These are phyloP conservation scores for Taphrina betulina DNA, from an alignment of 1,139 yeast species.

Conservation along the genomic window DNA sequence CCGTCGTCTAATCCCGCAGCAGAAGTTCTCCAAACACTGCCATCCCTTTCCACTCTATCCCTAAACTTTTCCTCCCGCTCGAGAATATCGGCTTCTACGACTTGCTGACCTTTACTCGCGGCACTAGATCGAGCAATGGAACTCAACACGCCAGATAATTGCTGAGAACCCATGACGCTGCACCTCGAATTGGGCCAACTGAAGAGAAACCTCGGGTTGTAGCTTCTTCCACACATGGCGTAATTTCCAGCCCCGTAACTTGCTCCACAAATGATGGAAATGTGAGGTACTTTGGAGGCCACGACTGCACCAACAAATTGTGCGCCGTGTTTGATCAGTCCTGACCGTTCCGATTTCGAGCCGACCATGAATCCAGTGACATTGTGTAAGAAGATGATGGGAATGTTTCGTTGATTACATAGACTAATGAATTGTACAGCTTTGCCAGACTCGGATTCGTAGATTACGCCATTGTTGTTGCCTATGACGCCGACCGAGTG, in stretches of 20 bases:
- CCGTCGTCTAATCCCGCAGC: slow-evolving; percentile 47
- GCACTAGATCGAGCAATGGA: slow-evolving; percentile 40
- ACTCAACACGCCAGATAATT: slow-evolving; percentile 44
- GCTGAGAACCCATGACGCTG: slow-evolving; percentile 47
- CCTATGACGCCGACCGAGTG: slow-evolving; percentile 45
- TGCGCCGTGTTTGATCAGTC: slow-evolving; percentile 46
- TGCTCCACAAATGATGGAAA: slow-evolving; percentile 45
- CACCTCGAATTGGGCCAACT: slow-evolving; percentile 46
- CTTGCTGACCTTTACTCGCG: slow-evolving; percentile 39
- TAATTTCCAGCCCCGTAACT: slow-evolving; percentile 47
- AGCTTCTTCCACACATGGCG: slow-evolving; percentile 47
- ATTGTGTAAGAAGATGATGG: slow-evolving; percentile 45
- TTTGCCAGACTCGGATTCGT: slow-evolving; percentile 44
- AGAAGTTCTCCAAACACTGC: slow-evolving; percentile 36
- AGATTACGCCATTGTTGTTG: slow-evolving; percentile 44
- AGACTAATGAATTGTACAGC: slow-evolving; percentile 46
- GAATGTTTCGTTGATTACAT: slow-evolving; percentile 45
- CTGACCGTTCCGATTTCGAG: slow-evolving; percentile 45
- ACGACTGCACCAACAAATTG: slow-evolving; percentile 46
- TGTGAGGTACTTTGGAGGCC: slow-evolving; percentile 45
- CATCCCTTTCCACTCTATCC: slow-evolving; percentile 43
- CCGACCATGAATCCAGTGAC: slow-evolving; percentile 47
- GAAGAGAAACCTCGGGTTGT: slow-evolving; percentile 45
- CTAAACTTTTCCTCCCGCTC: slow-evolving; percentile 42
- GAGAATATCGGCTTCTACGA: slow-evolving; percentile 38